These are phyloP conservation scores for Debaryomyces udenii DNA, from an alignment of 1,139 yeast species.

Conservation along the genomic window DNA sequence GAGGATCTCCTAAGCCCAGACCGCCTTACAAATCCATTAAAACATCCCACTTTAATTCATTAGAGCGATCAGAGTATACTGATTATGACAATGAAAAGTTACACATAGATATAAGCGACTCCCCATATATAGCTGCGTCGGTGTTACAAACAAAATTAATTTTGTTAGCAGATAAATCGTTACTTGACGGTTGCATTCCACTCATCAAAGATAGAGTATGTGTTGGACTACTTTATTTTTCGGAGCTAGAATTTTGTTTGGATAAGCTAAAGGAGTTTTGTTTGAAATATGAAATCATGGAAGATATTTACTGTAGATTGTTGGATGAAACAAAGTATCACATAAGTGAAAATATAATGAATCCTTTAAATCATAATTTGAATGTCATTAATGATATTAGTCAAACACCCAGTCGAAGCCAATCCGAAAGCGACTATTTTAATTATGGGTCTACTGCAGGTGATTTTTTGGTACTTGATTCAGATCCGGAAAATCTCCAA, in stretches of 20 bases:
- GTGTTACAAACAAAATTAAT: conserved; percentile 37
- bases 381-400: conserved; percentile 15
- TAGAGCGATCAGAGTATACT: conserved; percentile 1
- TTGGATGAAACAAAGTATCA: conserved; percentile 21
- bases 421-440: conserved; percentile 27
- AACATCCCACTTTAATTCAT: background rate
- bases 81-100: conserved; percentile 18
- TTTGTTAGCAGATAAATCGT: conserved; percentile 41
- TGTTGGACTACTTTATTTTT: conserved; percentile 54
- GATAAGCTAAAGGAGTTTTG: conserved; percentile 46
- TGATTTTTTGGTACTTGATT: conserved; percentile 9
- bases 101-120: conserved; percentile 42
- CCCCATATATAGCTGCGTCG: conserved; percentile 38
- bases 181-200: conserved; percentile 61
- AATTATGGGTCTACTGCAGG: conserved; percentile 28
- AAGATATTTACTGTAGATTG: conserved; percentile 39
- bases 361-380: conserved; percentile 17
- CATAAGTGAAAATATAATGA: conserved; percentile 15
- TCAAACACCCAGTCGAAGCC: conserved; percentile 2
- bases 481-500: conserved; percentile 16
- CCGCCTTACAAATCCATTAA: conserved; percentile 3
- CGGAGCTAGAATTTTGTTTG: conserved; percentile 56
- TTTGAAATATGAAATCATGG: conserved; percentile 28
- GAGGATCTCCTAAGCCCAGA: background rate
- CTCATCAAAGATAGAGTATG: conserved; percentile 40